phyloP scores from a whole-genome alignment of 2,329 filamentous ascomycete genomes.

The Cytospora piceae region DNA sequence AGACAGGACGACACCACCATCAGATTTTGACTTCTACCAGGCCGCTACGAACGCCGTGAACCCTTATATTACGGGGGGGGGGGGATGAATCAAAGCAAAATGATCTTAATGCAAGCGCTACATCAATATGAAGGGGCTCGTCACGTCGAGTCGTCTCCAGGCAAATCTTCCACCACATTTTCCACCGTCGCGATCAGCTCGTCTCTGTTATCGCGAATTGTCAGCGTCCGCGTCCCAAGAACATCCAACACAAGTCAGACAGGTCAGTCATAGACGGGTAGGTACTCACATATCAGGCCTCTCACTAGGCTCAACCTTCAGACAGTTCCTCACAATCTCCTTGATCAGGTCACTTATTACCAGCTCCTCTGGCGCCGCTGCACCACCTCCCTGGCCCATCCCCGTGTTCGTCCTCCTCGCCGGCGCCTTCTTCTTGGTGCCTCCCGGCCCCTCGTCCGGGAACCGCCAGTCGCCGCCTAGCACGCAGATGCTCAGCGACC shows the following conservation, averaged over 20 bases:
- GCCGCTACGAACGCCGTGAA: conserved; percentile 5
- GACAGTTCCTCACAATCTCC: conserved; percentile 83
- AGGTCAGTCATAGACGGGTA: background rate
- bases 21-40: background rate
- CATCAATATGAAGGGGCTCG: background rate
- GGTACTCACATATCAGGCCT: conserved; percentile 70
- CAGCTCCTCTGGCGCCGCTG: conserved; percentile 46
- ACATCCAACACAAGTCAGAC: background rate
- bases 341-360: conserved; percentile 80
- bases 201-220: conserved; percentile 44
- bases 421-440: conserved; percentile 49
- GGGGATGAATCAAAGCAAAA: background rate
- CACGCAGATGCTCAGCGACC: conserved; percentile 89
- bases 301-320: conserved; percentile 85
- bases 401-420: conserved; percentile 36
- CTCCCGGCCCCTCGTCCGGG: conserved; percentile 77
- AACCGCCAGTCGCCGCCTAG: conserved; percentile 95
- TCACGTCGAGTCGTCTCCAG: conserved; percentile 53
- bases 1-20: background rate
- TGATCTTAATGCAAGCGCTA: background rate
- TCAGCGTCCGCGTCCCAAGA: background rate
- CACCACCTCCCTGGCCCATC: conserved; percentile 35
- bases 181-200: conserved; percentile 82
- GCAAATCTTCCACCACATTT: conserved; percentile 67
- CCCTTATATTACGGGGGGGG: background rate